phyloP scores from a whole-genome alignment of 768 basidiomycete genomes.

The Scleroderma citrinum region DNA sequence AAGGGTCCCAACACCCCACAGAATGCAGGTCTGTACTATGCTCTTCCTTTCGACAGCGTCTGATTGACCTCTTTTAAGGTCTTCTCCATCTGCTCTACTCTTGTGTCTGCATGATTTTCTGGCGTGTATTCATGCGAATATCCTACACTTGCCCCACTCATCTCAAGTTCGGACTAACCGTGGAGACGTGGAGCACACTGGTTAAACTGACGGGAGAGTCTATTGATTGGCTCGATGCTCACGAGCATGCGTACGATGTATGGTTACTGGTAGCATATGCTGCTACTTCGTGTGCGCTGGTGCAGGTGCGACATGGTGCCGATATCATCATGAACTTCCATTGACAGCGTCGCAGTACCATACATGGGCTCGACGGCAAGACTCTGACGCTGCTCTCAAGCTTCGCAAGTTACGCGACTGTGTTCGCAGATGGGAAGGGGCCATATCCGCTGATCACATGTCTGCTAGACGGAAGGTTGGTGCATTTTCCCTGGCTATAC shows the following conservation, averaged over 20 bases:
- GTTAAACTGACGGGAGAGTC: constrained; percentile 69
- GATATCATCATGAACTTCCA: neutral
- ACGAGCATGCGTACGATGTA: constrained; percentile 79
- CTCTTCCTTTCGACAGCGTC: neutral
- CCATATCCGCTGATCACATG: constrained; percentile 91
- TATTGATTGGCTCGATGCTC: constrained; percentile 84
- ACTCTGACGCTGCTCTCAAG: constrained; percentile 65
- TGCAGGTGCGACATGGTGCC: constrained; percentile 60
- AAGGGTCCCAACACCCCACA: constrained; percentile 60
- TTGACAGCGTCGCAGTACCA: constrained; percentile 59
- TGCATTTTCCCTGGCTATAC: constrained; percentile 5
- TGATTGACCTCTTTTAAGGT: constrained; percentile 39
- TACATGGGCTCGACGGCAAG: constrained; percentile 83
- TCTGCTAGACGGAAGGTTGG: constrained; percentile 83
- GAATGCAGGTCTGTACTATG: constrained; percentile 52
- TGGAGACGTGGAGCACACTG: constrained; percentile 74
- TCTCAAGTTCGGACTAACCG: constrained; percentile 77
- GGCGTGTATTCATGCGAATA: constrained; percentile 97
- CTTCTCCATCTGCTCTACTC: constrained; percentile 84
- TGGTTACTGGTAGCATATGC: constrained; percentile 86
- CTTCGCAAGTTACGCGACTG: constrained; percentile 80
- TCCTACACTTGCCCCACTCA: constrained; percentile 89
- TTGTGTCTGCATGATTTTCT: constrained; percentile 93
- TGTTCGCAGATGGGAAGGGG: constrained; percentile 80
- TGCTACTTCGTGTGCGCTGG: constrained; percentile 81